Evolutionary conservation across 2,329 filamentous ascomycete species (phyloP).

Genomic region (Cadophora gregata): DNA sequence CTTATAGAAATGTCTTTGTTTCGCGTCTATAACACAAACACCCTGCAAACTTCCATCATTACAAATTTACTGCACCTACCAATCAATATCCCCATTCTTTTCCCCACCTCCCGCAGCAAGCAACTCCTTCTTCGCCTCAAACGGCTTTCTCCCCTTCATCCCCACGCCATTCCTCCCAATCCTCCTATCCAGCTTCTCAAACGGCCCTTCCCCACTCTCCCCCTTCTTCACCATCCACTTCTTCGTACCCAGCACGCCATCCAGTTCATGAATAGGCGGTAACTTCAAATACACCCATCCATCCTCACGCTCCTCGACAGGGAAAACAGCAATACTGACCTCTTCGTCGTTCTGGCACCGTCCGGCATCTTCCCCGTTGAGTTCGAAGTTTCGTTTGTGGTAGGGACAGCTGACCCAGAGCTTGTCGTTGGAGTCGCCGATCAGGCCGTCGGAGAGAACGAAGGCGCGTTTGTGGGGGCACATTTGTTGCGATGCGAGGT

Average conservation of each 20-base stretch:
- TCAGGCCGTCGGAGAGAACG: constrained; percentile 82
- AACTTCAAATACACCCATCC: constrained; percentile 82
- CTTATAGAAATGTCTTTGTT: no score
- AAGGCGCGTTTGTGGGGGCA: constrained; percentile 92
- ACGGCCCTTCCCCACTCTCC: constrained; percentile 54
- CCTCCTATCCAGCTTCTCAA: constrained; percentile 44
- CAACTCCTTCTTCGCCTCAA: constrained; percentile 33
- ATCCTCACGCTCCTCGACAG: constrained; percentile 74
- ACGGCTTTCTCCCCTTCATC: constrained; percentile 40
- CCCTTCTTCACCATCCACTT: constrained; percentile 80
- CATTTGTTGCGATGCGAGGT: constrained; percentile 92
- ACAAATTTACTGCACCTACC: constrained; percentile 33
- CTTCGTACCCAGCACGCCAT: constrained; percentile 76
- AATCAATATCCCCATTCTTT: constrained; percentile 39
- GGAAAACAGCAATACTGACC: constrained; percentile 84
- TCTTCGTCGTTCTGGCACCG: constrained; percentile 75
- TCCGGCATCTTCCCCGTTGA: constrained; percentile 69
- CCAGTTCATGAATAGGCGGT: constrained; percentile 80
- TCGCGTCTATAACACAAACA: background rate
- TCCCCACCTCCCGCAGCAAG: constrained; percentile 32
- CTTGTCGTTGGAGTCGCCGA: constrained; percentile 65
- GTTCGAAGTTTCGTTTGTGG: constrained; percentile 89
- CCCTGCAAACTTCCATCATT: background rate
- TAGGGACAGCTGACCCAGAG: constrained; percentile 89
- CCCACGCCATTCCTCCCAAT: constrained; percentile 38